Percentiles rank a stretch among this genome's conserved stretches.
phyloP scores from a whole-genome alignment of 306 rosid genomes.

The Sphenostylis stenocarpa region DNA sequence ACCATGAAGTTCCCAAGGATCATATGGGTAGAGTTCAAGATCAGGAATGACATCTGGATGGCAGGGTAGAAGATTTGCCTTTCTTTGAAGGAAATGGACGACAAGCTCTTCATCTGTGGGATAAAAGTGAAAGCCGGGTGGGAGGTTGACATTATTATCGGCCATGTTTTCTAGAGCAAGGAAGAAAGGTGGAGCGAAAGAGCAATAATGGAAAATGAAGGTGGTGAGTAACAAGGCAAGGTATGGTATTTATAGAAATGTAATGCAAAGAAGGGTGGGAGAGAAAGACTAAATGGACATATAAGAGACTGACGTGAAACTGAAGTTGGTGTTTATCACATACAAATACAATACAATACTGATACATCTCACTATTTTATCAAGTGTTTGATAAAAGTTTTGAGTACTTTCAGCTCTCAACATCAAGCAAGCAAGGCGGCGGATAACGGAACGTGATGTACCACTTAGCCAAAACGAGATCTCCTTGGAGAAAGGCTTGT shows the following conservation, averaged over 20 bases:
- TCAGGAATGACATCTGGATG: constrained; percentile 98
- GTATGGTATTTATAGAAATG: constrained; percentile 52
- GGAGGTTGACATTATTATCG: constrained; percentile 68
- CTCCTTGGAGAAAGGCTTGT: constrained; percentile 10
- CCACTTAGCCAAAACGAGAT: constrained; percentile 37
- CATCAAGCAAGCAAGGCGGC: constrained; percentile 45
- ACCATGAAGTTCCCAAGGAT: constrained; percentile 96
- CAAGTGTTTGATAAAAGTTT: constrained; percentile 18
- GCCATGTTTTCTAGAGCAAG: constrained; percentile 37
- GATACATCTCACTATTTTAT: constrained; percentile 17
- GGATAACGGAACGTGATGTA: constrained; percentile 49
- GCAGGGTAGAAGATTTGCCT: constrained; percentile 79
- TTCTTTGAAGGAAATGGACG: constrained; percentile 89
- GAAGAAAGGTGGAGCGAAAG: background rate
- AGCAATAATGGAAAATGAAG: constrained; percentile 15
- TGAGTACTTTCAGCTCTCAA: constrained; percentile 27
- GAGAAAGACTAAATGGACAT: background rate
- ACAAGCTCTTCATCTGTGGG: constrained; percentile 96
- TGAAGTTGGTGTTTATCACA: constrained; percentile 49
- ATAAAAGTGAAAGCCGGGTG: constrained; percentile 86
- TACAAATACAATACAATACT: constrained; percentile 23
- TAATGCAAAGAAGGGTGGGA: constrained; percentile 25
- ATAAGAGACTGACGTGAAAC: constrained; percentile 47
- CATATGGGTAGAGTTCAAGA: constrained; percentile 75
- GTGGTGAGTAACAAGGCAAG: constrained; percentile 22